Base-by-base conservation (phyloP, 345 rosid genomes). In the Rhodomyrtus tomentosa region DNA sequence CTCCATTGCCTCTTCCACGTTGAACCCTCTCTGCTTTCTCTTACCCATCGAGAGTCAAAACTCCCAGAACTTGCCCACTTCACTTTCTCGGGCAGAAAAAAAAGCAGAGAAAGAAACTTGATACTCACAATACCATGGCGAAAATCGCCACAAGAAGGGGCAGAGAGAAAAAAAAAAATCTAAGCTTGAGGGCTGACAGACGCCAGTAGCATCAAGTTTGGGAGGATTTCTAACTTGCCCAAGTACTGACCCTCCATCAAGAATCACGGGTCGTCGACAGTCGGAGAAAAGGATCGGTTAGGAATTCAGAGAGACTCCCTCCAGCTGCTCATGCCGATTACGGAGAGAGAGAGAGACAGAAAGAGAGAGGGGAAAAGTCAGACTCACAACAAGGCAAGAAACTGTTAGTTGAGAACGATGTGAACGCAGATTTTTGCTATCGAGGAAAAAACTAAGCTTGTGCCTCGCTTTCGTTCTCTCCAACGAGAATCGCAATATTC, bases 1-100 rank as follows among this genome's bases (percentile, higher is more conserved):
- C 74, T 91, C 94, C 87, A 87, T 85, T 25, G 82, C 90, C 52
- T 90, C 90, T 82, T 91, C 93, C 14, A 87, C 88, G 83, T 82
- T 88, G 42, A 92, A 51, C 48, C 82, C 87, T 50, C 88, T 90
- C 85, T 88, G 91, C 89, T 56, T 91, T 83, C 89, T 87, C 88
- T 90, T 87, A 79, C 82, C 90, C 98, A 95, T 92, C 53, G 56
- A 50, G 8, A 80, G 45, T 22, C 84, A 45, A 27, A 50, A 14
- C 42, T 51, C 58, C n/a, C 62, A 40, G 45, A 85, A n/a, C 11
- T 74, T 40, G n/a, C 52, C 73, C 58, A 53, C 85, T 84, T 74
- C 82, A 29, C 73, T 15, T 68, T 7, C 6, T 51, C 50, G 50
- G 54, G 50, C 42, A 7, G 4, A 8, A 18, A 68, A 2, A 2